These are phyloP conservation scores for Bryoerythrophyllum caledonicum DNA, from an alignment of 225 moss, liverwort and hornwort species.

Conservation along the genomic window DNA sequence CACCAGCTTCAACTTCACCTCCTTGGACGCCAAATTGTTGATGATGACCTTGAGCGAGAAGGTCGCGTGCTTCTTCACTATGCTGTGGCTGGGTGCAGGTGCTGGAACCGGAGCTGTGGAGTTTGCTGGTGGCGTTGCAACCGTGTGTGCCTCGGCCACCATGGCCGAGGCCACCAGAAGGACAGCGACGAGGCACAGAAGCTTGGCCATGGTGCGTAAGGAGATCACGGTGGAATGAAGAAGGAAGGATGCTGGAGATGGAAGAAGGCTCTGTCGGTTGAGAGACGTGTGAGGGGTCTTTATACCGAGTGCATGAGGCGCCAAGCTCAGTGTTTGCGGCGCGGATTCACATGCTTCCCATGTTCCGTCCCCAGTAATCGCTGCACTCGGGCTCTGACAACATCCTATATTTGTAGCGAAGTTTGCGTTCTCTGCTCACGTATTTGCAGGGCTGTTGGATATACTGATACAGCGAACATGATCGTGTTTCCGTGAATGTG, in stretches of 20 bases:
- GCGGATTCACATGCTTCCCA: not conserved
- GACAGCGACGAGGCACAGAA: not conserved
- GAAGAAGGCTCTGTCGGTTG: not conserved
- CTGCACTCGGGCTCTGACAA: not conserved
- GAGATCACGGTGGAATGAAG: not conserved
- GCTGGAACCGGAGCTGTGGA: not conserved
- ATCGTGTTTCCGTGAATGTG: no score
- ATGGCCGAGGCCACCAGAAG: not conserved
- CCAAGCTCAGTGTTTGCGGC: not conserved
- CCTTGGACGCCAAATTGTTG: not conserved
- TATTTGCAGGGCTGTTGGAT: not conserved
- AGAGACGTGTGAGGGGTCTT: not conserved
- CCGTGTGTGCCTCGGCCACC: not conserved
- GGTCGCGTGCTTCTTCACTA: no score
- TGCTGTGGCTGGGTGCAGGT: not conserved
- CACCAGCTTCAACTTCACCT: conserved; percentile 2
- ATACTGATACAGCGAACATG: not conserved
- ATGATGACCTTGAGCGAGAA: conserved; percentile 15
- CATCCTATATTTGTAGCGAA: not conserved
- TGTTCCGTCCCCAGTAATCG: no score
- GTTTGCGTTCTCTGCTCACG: not conserved
- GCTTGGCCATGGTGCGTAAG: conserved; percentile 1
- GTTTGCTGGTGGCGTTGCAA: not conserved
- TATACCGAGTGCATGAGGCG: not conserved
- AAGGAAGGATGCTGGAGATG: not conserved